phyloP scores from a whole-genome alignment of 2,329 filamentous ascomycete species.

The Penicillium corylophilum region DNA sequence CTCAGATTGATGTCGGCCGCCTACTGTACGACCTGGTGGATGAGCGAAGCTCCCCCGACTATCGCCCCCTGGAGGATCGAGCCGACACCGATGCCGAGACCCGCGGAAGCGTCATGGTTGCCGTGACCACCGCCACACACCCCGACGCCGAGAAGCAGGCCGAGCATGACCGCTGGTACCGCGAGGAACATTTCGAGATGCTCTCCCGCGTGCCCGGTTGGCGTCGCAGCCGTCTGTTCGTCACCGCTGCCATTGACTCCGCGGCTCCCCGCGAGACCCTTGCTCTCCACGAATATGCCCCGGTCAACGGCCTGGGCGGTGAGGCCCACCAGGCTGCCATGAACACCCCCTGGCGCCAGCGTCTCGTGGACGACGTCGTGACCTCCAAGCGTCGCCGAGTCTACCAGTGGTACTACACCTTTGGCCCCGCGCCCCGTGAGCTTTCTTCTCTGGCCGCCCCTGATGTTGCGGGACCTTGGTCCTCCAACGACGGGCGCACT shows the following conservation, averaged over 20 bases:
- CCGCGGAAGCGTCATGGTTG: constrained; percentile 60
- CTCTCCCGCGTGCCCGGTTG: constrained; percentile 74
- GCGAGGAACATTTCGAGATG: constrained; percentile 71
- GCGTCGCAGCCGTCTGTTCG: constrained; percentile 70
- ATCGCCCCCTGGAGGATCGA: constrained; percentile 60
- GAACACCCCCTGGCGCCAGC: constrained; percentile 60
- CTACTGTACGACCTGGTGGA: constrained; percentile 68
- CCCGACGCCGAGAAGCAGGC: constrained; percentile 51
- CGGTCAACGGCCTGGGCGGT: constrained; percentile 65
- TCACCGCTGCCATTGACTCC: constrained; percentile 63
- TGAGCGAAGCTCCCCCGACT: constrained; percentile 56
- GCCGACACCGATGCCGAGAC: constrained; percentile 56
- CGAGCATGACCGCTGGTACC: constrained; percentile 67
- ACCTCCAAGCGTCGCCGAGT: constrained; percentile 57
- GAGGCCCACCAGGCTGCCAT: constrained; percentile 63
- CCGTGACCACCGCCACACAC: constrained; percentile 60
- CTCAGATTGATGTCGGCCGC: constrained; percentile 67
- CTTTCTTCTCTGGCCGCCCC: constrained; percentile 55
- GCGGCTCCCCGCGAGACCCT: constrained; percentile 59
- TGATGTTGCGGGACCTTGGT: constrained; percentile 52
- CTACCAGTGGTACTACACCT: constrained; percentile 76
- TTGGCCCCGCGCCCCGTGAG: constrained; percentile 72
- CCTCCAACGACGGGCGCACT: constrained; percentile 56
- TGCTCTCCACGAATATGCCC: constrained; percentile 70
- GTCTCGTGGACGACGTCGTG: constrained; percentile 61